Evolutionary conservation across 1,139 yeast species (phyloP).

Genomic region (Yamadazyma atlantica): DNA sequence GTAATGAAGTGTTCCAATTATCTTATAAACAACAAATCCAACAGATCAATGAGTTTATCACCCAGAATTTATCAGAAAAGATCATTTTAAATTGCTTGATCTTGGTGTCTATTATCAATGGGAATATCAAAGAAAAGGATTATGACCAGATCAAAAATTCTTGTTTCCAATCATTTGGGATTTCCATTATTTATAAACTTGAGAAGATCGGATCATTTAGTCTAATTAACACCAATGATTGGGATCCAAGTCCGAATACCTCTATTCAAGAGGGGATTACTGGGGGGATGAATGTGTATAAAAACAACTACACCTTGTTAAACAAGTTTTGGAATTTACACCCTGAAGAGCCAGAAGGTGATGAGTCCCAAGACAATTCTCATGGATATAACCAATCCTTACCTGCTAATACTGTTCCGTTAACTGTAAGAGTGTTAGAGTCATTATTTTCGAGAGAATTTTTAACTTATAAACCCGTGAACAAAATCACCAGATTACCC

Average conservation of each 20-base stretch:
- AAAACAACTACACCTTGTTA: slow-evolving; percentile 37
- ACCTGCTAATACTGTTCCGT: slow-evolving; percentile 54
- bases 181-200: slow-evolving; percentile 37
- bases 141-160: slow-evolving; percentile 48
- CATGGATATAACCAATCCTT: slow-evolving; percentile 23
- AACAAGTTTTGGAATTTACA: slow-evolving; percentile 49
- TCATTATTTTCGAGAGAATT: slow-evolving; percentile 50
- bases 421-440: slow-evolving; percentile 48
- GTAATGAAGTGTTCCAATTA: slow-evolving; percentile 67
- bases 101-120: slow-evolving; percentile 57
- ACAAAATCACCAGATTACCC: slow-evolving; percentile 38
- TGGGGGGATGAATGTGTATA: slow-evolving; percentile 32
- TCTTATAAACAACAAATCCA: slow-evolving; percentile 55
- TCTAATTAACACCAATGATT: slow-evolving; percentile 25
- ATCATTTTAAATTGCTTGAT: slow-evolving; percentile 51
- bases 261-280: slow-evolving; percentile 29
- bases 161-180: slow-evolving; percentile 60
- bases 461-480: slow-evolving; percentile 41
- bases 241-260: slow-evolving; percentile 15
- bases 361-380: slow-evolving; percentile 3
- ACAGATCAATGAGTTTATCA: slow-evolving; percentile 50
- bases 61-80: slow-evolving; percentile 31
- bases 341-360: slow-evolving; percentile 29
- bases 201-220: slow-evolving; percentile 27
- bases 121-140: slow-evolving; percentile 65